A percentile compares a stretch with the other conserved stretches of the same genome.
Evolutionary conservation across 139 green algal species (phyloP).

Genomic region (Closterium sp.): DNA sequence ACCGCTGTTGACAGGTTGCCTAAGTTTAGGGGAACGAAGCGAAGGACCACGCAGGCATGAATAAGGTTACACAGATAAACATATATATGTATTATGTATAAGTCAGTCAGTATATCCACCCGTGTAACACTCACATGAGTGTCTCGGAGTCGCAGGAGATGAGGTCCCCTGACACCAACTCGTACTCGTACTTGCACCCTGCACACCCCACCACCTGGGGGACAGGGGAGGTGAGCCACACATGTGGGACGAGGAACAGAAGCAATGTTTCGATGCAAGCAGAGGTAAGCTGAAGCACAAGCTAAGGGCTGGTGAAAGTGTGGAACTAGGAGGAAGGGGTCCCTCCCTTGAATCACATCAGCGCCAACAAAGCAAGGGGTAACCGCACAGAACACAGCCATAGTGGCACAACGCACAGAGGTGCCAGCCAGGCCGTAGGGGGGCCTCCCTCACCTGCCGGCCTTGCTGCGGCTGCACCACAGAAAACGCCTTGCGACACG

Average conservation of each 20-base stretch:
- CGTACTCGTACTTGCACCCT: conserved; percentile 74
- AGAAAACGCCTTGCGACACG: conserved; percentile 68
- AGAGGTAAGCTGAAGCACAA: too few relatives aligned
- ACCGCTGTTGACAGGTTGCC: background rate
- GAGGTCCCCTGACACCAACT: conserved; percentile 76
- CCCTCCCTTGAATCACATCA: too few relatives aligned
- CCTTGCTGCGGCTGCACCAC: conserved; percentile 88
- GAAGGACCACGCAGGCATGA: too few relatives aligned
- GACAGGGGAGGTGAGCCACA: background rate
- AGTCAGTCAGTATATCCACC: too few relatives aligned
- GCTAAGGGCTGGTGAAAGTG: too few relatives aligned
- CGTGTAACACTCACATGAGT: conserved; percentile 53
- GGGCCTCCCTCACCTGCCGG: conserved; percentile 66
- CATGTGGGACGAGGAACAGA: background rate
- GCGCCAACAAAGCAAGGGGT: too few relatives aligned
- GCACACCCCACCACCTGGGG: conserved; percentile 35
- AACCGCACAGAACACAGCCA: too few relatives aligned
- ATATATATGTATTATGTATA: too few relatives aligned
- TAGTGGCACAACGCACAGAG: too few relatives aligned
- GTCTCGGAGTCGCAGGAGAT: conserved; percentile 62
- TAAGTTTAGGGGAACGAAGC: background rate
- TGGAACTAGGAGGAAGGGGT: too few relatives aligned
- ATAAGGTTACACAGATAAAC: background rate
- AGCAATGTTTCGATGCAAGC: background rate
- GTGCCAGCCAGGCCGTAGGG: too few relatives aligned